Evolutionary conservation across 169 alveolate genomes (phyloP).

Genomic region (Eimeria zaria): DNA sequence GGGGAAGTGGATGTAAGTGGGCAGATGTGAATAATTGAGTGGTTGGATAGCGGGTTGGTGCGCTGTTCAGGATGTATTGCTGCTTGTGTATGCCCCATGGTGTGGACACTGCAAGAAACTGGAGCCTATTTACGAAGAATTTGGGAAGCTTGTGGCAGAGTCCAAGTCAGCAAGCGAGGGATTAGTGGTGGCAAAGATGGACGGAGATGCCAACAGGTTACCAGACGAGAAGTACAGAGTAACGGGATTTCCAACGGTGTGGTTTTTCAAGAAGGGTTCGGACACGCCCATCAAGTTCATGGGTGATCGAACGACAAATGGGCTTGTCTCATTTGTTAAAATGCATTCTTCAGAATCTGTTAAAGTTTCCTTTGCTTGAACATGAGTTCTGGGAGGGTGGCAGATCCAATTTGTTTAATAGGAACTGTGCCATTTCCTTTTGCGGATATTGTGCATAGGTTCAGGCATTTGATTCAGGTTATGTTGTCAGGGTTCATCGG

Average conservation of each 20-base stretch:
- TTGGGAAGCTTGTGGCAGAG: constrained; percentile 87
- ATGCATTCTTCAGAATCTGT: not conserved
- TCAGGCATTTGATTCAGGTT: not conserved
- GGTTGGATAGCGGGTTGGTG: not conserved
- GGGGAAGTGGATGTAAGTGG: not conserved
- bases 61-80: constrained; percentile 93
- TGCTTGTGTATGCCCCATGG: constrained; percentile 98
- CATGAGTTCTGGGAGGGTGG: not conserved
- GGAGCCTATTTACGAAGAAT: constrained; percentile 91
- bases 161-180: constrained; percentile 81
- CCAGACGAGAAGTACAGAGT: constrained; percentile 62
- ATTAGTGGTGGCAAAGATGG: constrained; percentile 95
- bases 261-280: constrained; percentile 70
- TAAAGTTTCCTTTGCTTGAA: not conserved
- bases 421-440: not conserved
- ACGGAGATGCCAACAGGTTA: constrained; percentile 92
- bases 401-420: not conserved
- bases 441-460: not conserved
- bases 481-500: not conserved
- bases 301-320: constrained; percentile 62
- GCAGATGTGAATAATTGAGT: not conserved
- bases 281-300: constrained; percentile 61
- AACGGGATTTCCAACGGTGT: constrained; percentile 58
- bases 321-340: constrained; percentile 46
- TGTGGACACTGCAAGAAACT: constrained; percentile 98